phyloP scores from a whole-genome alignment of 352 stramenopile genomes.

The Phytophthora aleatoria region DNA sequence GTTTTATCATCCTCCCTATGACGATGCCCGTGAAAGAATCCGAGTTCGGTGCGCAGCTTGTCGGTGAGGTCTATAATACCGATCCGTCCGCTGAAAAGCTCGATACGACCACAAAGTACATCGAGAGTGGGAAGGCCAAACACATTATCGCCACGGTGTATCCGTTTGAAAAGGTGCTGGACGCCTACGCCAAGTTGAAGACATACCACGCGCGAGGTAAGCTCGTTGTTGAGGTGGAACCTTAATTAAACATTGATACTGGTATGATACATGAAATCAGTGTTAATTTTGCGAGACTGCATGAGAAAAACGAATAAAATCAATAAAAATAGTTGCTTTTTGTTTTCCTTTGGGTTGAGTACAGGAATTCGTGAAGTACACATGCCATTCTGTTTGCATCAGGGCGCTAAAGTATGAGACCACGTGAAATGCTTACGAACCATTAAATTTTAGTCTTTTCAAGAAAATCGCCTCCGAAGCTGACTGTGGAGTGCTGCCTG shows the following conservation, averaged over 20 bases:
- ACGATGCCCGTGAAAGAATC: conserved; percentile 3
- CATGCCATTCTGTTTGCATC: too few species aligned
- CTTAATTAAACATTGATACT: not conserved
- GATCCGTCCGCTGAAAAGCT: not conserved
- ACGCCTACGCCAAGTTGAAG: conserved; percentile 53
- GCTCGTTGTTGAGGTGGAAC: conserved; percentile 6
- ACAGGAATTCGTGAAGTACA: too few species aligned
- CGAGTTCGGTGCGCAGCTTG: conserved; percentile 2
- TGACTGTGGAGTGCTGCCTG: too few species aligned
- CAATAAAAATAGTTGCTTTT: too few species aligned
- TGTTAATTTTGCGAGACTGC: too few species aligned
- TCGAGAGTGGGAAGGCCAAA: conserved; percentile 45
- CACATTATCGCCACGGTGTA: conserved; percentile 47
- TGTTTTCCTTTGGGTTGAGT: too few species aligned
- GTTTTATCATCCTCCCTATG: conserved; percentile 9
- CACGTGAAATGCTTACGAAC: too few species aligned
- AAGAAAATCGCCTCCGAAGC: too few species aligned
- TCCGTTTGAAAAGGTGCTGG: conserved; percentile 50
- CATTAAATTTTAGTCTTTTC: too few species aligned
- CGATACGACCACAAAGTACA: conserved; percentile 13
- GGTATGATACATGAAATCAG: too few species aligned
- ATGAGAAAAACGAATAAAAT: too few species aligned
- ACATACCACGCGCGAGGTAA: conserved; percentile 57
- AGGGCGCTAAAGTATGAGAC: too few species aligned
- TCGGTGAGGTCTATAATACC: not conserved